phyloP scores from a whole-genome alignment of 2,329 filamentous ascomycete species.

The Neophaeococcomyces mojaviensis region DNA sequence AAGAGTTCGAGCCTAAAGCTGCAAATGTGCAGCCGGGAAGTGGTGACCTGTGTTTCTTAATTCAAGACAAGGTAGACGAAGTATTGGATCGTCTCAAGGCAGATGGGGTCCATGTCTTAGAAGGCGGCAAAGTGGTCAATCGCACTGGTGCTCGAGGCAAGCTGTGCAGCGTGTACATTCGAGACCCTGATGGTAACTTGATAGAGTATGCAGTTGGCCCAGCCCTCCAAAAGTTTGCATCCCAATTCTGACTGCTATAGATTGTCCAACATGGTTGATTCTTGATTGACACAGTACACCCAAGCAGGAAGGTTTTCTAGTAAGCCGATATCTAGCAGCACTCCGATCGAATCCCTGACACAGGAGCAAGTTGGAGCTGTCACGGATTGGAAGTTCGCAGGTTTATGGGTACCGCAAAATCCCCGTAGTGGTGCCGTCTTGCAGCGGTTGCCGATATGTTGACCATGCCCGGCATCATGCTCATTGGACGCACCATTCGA shows the following conservation, averaged over 20 bases:
- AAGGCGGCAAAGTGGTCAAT: conserved; percentile 45
- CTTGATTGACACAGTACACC: background rate
- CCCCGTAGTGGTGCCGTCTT: no score
- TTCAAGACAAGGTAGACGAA: conserved; percentile 43
- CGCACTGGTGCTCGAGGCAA: conserved; percentile 50
- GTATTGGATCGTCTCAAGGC: conserved; percentile 38
- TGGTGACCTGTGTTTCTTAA: conserved; percentile 54
- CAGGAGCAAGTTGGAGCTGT: no score
- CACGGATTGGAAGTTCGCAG: no score
- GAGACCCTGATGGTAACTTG: conserved; percentile 56
- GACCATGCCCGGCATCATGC: no score
- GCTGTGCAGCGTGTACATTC: conserved; percentile 52
- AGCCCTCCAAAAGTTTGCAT: background rate
- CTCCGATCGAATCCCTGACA: no score
- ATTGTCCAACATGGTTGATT: conserved; percentile 11
- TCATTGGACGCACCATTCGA: no score
- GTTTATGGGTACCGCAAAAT: no score
- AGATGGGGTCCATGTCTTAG: conserved; percentile 41
- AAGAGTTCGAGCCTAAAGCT: conserved; percentile 56
- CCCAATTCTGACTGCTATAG: background rate
- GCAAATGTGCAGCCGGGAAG: conserved; percentile 47
- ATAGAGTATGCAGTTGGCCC: conserved; percentile 47
- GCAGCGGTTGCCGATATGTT: no score
- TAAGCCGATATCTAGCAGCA: no score
- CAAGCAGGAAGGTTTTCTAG: background rate